Percentiles rank a stretch among this genome's conserved stretches.
Conservation (phyloP, 164 flowering plant genomes). For the Vitis rupestris region DNA sequence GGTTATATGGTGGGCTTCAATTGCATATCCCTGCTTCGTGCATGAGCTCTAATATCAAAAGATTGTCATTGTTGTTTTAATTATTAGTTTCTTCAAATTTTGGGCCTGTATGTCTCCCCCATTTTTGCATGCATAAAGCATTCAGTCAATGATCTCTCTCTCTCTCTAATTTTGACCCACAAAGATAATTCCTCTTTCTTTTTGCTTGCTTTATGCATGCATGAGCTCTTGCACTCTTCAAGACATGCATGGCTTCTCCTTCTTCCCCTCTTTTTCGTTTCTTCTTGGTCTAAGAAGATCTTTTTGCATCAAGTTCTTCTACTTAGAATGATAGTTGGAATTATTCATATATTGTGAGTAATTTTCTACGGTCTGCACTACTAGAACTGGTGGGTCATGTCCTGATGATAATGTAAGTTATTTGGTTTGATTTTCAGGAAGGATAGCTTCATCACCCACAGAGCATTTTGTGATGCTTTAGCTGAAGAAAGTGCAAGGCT, state of each 20-base stretch:
- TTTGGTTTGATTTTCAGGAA: conserved; percentile 41
- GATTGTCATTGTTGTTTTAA: background rate
- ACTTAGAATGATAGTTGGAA: background rate
- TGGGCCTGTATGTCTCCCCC: conserved; percentile 3
- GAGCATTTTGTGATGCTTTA: conserved; percentile 83
- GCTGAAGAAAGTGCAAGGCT: conserved; percentile 84
- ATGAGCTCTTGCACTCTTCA: background rate
- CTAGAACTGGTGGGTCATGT: too few species aligned
- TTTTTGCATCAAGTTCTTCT: background rate
- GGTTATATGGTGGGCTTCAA: background rate
- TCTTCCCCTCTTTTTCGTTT: background rate
- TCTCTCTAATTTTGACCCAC: conserved; percentile 14
- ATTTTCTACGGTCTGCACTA: too few species aligned
- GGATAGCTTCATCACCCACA: conserved; percentile 80
- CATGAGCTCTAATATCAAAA: conserved; percentile 3
- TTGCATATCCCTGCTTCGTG: conserved; percentile 15
- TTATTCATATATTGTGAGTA: background rate
- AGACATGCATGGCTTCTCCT: conserved; percentile 9
- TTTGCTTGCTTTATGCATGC: conserved; percentile 10
- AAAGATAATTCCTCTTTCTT: conserved; percentile 4
- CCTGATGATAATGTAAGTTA: too few species aligned
- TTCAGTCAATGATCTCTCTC: conserved; percentile 2
- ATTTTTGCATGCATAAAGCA: conserved; percentile 15
- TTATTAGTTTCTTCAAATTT: background rate
- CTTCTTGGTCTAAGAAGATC: background rate